Conservation (phyloP, 257 asterid genomes). For the Gynochthodes officinalis region DNA sequence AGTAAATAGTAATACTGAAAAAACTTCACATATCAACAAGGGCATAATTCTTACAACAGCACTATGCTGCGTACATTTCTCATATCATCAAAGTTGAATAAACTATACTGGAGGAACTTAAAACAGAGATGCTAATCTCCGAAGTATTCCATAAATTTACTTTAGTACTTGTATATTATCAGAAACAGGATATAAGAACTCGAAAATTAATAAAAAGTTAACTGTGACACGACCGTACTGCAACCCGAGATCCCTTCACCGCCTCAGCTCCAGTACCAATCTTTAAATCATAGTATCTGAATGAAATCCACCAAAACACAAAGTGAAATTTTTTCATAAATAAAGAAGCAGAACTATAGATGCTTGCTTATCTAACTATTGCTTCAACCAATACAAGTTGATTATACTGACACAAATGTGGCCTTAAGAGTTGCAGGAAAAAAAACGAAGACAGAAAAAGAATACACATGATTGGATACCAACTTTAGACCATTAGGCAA, state of each 20-base stretch:
- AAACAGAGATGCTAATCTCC: neutral
- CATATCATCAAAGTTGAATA: neutral
- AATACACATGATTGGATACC: constrained; percentile 27
- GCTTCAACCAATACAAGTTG: neutral
- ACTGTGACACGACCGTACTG: constrained; percentile 85
- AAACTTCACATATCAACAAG: neutral
- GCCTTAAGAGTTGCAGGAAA: neutral
- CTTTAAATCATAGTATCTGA: constrained; percentile 90
- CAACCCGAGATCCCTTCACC: constrained; percentile 98
- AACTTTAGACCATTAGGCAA: constrained; percentile 93
- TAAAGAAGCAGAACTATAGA: neutral
- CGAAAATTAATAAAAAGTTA: constrained; percentile 37
- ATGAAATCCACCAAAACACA: constrained; percentile 20
- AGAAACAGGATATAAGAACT: constrained; percentile 31
- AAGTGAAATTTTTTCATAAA: constrained; percentile 1
- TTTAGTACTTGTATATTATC: constrained; percentile 9
- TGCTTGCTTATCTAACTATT: neutral
- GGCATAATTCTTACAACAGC: neutral
- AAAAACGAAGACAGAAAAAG: neutral
- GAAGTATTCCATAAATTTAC: neutral
- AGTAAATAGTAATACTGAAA: neutral
- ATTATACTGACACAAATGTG: neutral
- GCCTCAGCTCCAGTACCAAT: constrained; percentile 82
- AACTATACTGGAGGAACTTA: neutral
- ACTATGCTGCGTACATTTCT: neutral